Percentiles rank a stretch among this genome's conserved stretches.
These are phyloP conservation scores for Aspergillus ostianus DNA, from an alignment of 495 filamentous ascomycete species.

Conservation along the genomic window DNA sequence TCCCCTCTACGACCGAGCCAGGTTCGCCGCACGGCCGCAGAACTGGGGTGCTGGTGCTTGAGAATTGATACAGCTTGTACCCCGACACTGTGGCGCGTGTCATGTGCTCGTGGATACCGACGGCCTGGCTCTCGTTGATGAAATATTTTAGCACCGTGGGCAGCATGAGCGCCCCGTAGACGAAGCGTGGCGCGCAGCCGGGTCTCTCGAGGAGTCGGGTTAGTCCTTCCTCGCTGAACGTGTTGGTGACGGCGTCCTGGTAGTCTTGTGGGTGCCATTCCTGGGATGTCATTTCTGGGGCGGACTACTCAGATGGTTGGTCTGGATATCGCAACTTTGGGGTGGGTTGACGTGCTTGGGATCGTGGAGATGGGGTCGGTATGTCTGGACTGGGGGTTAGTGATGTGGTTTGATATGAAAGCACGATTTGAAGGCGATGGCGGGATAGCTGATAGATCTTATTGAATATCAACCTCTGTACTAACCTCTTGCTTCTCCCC, in stretches of 20 bases:
- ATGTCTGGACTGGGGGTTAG: background rate
- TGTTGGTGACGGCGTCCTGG: constrained; percentile 16
- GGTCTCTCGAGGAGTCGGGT: constrained; percentile 13
- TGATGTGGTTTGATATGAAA: background rate
- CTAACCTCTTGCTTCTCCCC: too few species aligned
- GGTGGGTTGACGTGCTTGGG: background rate
- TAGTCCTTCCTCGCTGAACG: constrained; percentile 15
- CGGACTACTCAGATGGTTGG: background rate
- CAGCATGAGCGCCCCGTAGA: constrained; percentile 30
- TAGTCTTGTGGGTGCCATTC: constrained; percentile 24
- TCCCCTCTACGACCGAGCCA: constrained; percentile 22
- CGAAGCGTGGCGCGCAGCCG: constrained; percentile 23
- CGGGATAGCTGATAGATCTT: background rate
- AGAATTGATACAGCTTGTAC: constrained; percentile 22
- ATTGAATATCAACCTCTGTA: background rate
- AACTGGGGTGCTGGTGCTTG: constrained; percentile 17
- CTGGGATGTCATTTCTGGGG: constrained; percentile 16
- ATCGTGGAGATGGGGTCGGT: background rate
- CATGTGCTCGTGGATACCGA: constrained; percentile 22
- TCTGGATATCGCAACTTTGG: background rate
- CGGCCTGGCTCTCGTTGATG: constrained; percentile 16
- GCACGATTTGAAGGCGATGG: too few species aligned
- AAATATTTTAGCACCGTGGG: constrained; percentile 30
- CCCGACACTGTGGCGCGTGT: constrained; percentile 24
- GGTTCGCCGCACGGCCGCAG: constrained; percentile 20